These are phyloP conservation scores for Chalciporus chontae DNA, from an alignment of 768 basidiomycete species.

Conservation along the genomic window DNA sequence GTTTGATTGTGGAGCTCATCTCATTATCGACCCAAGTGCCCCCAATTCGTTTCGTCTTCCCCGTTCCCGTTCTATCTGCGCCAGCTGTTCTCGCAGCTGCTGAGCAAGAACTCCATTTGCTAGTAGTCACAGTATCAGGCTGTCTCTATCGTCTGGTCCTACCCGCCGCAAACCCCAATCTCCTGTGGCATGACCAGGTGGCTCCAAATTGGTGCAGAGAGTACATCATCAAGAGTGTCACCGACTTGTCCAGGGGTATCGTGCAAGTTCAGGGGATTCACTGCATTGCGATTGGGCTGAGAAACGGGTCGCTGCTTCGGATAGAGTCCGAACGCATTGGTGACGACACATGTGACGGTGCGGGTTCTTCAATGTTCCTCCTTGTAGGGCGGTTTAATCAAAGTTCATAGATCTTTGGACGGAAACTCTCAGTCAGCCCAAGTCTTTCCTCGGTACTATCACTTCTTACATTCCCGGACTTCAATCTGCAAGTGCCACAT, in stretches of 20 bases:
- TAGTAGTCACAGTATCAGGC: conserved; percentile 62
- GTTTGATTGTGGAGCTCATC: conserved; percentile 69
- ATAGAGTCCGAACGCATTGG: conserved; percentile 62
- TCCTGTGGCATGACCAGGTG: conserved; percentile 56
- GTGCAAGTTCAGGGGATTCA: conserved; percentile 68
- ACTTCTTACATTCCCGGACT: conserved; percentile 62
- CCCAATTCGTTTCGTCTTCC: conserved; percentile 77
- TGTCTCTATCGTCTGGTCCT: conserved; percentile 73
- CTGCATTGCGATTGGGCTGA: conserved; percentile 58
- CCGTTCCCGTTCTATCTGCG: conserved; percentile 58
- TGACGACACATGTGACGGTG: conserved; percentile 56
- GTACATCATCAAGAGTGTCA: conserved; percentile 56
- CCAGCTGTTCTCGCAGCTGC: conserved; percentile 59
- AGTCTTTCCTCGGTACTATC: conserved; percentile 63
- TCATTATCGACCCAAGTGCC: conserved; percentile 64
- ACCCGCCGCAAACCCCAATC: conserved; percentile 48
- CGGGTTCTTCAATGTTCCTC: conserved; percentile 23
- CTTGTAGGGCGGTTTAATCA: conserved; percentile 4
- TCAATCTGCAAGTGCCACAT: conserved; percentile 43
- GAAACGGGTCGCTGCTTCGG: conserved; percentile 62
- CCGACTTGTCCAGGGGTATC: conserved; percentile 41
- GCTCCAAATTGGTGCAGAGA: conserved; percentile 61
- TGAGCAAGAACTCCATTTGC: conserved; percentile 56
- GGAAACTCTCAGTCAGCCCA: conserved; percentile 61
- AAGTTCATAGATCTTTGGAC: conserved; percentile 59